These are phyloP conservation scores for Silybum marianum DNA, from an alignment of 129 eudicot species.

Conservation along the genomic window DNA sequence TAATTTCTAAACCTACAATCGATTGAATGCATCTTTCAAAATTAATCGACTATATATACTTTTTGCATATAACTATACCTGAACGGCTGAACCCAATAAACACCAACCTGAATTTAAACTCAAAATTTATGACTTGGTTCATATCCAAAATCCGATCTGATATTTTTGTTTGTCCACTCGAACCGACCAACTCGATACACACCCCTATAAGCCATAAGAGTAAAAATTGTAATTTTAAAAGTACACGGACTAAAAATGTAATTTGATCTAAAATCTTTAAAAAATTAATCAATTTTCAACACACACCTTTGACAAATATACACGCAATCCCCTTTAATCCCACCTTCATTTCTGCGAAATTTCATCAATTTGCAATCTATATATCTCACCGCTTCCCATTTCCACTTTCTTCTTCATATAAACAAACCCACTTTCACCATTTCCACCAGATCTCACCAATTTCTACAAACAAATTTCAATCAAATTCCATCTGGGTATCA, in stretches of 20 bases:
- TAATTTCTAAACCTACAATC: too few relatives aligned
- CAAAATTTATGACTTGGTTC: too few relatives aligned
- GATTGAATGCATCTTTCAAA: too few relatives aligned
- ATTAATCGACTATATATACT: too few relatives aligned
- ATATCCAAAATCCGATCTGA: too few relatives aligned
- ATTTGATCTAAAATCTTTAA: not conserved
- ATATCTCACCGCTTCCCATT: not conserved
- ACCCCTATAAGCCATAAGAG: too few relatives aligned
- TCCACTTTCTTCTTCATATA: conserved; percentile 1
- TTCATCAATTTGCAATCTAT: conserved; percentile 32
- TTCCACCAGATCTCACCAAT: not conserved
- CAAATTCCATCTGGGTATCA: conserved; percentile 27
- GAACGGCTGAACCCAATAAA: too few relatives aligned
- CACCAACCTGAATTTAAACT: too few relatives aligned
- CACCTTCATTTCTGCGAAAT: conserved; percentile 46
- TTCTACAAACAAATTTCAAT: not conserved
- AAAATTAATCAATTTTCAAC: conserved; percentile 3
- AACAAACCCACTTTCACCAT: conserved; percentile 23
- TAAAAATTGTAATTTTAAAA: not conserved
- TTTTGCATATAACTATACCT: too few relatives aligned
- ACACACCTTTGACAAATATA: conserved; percentile 34
- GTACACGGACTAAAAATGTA: not conserved
- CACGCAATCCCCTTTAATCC: conserved; percentile 17
- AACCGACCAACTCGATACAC: too few relatives aligned
- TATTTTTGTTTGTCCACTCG: too few relatives aligned